Evolutionary conservation across 75 land plant genomes (phyloP), one percentile per base, ranked within the genome.

Genomic region (Azolla pinnata): DNA sequence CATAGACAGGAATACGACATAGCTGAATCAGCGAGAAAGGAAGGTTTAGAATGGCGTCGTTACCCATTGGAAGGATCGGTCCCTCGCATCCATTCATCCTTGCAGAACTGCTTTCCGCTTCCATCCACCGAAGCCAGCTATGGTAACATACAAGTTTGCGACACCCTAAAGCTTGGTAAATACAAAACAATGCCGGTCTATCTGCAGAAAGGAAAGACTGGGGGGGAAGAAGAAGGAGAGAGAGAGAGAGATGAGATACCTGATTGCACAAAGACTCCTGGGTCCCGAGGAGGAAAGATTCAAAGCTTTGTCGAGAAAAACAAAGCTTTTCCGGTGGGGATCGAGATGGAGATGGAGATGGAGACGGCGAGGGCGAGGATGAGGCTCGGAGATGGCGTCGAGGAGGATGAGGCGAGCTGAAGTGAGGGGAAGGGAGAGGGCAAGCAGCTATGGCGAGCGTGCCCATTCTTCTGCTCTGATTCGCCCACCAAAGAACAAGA

Each of bases 121-220:
- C 72, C 75, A 67, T 73, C 75, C 24, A 40, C 65, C 1, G 40
- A 33, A 33, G 72, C 65, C 10, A 70, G 52, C 75, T 73, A 33
- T 3, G 42, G 24, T n/a, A 42, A 0, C n/a, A 18, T 24, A 9
- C 8, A 47, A 0, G 9, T 23, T 20, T 2, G 20, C 46, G 14
- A 21, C 42, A 28, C 26, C 14, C 10, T 31, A 26, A 5, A 12
- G 10, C 40, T 1, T 60, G 28, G 14, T 18, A 21, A 1, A 17
- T 34, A 26, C 55, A 19, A 19, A 60, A 4, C 9, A 23, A 19
- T 30, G n/a, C 34, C 10, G 17, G 33, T 0, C 1, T 29, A 14
- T 29, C 59, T 9, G 0, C 28, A 57, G 1, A 21, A 19, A 12
- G 23, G 12, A 24, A 33, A 20, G 26, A 35, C 24, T 23, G 16